These are phyloP conservation scores for Didymella segeticola DNA, from an alignment of 2,329 filamentous ascomycete species.

Conservation along the genomic window DNA sequence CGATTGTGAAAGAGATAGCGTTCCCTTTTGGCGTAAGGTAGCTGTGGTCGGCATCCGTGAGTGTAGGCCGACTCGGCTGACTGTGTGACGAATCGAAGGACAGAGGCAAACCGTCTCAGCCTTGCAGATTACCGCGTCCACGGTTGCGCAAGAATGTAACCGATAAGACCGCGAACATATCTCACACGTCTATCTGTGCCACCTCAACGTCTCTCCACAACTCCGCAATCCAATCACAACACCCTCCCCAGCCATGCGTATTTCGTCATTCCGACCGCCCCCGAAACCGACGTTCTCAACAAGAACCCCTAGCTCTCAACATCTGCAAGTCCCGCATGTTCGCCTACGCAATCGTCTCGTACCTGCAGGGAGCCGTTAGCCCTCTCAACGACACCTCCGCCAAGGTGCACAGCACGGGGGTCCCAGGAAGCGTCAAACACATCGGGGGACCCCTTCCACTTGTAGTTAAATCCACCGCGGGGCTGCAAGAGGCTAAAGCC, in stretches of 20 bases:
- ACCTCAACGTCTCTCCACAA: conserved; percentile 2
- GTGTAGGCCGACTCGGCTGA: background rate
- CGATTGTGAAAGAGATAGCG: no score
- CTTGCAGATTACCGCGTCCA: background rate
- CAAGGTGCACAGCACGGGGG: background rate
- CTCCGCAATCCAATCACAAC: conserved; percentile 5
- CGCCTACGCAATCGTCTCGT: conserved; percentile 4
- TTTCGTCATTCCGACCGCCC: conserved; percentile 1
- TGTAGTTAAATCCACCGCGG: conserved; percentile 20
- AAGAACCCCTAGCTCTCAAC: conserved; percentile 7
- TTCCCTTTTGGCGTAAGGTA: no score
- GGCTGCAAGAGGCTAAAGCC: conserved; percentile 14
- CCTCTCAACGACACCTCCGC: conserved; percentile 7
- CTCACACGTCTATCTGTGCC: background rate
- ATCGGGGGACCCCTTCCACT: conserved; percentile 11
- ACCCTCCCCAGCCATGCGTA: background rate
- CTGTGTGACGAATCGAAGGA: background rate
- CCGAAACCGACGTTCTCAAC: conserved; percentile 14
- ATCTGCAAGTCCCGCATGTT: conserved; percentile 11
- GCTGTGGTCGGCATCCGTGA: background rate
- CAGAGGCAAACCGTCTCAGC: background rate
- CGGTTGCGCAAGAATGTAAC: background rate
- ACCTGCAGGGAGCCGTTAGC: conserved; percentile 15
- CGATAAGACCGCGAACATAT: background rate
- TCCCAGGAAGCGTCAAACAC: background rate